Evolutionary conservation across 176 grass and related monocot genomes (phyloP).

Genomic region (Canna indica): DNA sequence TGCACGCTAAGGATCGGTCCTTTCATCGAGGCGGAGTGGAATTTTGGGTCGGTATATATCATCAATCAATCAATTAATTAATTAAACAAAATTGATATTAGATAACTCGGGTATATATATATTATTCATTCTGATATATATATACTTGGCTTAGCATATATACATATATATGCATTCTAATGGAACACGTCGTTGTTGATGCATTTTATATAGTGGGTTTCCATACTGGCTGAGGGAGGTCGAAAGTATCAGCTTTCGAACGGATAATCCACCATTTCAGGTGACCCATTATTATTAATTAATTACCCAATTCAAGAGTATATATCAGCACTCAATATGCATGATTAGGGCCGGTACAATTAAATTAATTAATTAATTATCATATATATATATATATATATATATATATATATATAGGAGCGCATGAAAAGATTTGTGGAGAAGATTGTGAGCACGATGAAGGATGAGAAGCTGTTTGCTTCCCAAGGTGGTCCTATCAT

Average conservation of each 20-base stretch:
- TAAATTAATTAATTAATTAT: not conserved
- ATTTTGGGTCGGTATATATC: slow-evolving; percentile 60
- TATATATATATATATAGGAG: slow-evolving; percentile 36
- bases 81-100: no score
- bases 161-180: no score
- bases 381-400: not conserved
- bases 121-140: no score
- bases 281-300: no score
- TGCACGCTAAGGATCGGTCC: slow-evolving; percentile 64
- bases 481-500: slow-evolving; percentile 88
- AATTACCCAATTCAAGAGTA: no score
- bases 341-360: not conserved
- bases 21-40: slow-evolving; percentile 89
- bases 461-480: slow-evolving; percentile 66
- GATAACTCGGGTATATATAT: no score
- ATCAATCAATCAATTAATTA: no score
- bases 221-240: slow-evolving; percentile 88
- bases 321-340: no score
- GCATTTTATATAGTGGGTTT: slow-evolving; percentile 49
- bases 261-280: slow-evolving; percentile 72
- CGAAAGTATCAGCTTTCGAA: slow-evolving; percentile 52
- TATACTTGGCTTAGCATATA: no score
- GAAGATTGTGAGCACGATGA: slow-evolving; percentile 47
- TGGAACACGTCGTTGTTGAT: not conserved
- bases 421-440: slow-evolving; percentile 59